Evolutionary conservation across 129 eudicot genomes (phyloP).

Genomic region (Deinandra increscens): DNA sequence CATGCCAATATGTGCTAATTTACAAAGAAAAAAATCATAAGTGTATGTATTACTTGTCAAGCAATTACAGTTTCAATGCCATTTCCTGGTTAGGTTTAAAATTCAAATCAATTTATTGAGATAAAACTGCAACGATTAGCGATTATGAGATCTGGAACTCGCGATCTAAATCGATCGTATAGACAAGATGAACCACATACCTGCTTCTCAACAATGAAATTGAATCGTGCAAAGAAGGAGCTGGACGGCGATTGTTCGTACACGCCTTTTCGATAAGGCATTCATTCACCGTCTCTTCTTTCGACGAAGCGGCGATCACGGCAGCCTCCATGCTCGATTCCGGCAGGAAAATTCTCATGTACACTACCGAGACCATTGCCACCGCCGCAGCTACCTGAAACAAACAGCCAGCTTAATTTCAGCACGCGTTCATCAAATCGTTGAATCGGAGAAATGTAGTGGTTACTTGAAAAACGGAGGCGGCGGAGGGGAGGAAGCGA

Average conservation of each 20-base stretch:
- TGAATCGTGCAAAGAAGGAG: constrained; percentile 61
- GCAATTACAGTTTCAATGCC: too few species aligned
- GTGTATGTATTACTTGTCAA: neutral
- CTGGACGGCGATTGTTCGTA: constrained; percentile 33
- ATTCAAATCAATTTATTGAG: neutral
- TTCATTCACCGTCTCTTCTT: constrained; percentile 37
- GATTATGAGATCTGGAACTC: neutral
- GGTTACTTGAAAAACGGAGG: constrained; percentile 67
- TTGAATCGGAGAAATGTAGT: neutral
- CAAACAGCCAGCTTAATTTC: neutral
- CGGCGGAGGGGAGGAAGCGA: constrained; percentile 71
- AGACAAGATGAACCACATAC: constrained; percentile 11
- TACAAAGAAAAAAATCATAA: neutral
- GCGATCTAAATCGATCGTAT: constrained; percentile 2
- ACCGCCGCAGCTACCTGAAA: constrained; percentile 74
- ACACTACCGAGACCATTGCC: constrained; percentile 53
- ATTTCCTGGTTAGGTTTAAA: neutral
- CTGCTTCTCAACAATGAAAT: constrained; percentile 66
- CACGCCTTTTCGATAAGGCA: constrained; percentile 51
- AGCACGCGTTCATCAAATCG: neutral
- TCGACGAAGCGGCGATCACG: constrained; percentile 22
- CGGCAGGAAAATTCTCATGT: constrained; percentile 76
- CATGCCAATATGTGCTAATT: neutral
- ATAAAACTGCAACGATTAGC: neutral
- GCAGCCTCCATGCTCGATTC: constrained; percentile 47